These are phyloP conservation scores for Scutellaria galericulata DNA, from an alignment of 257 asterid genomes.

Conservation along the genomic window DNA sequence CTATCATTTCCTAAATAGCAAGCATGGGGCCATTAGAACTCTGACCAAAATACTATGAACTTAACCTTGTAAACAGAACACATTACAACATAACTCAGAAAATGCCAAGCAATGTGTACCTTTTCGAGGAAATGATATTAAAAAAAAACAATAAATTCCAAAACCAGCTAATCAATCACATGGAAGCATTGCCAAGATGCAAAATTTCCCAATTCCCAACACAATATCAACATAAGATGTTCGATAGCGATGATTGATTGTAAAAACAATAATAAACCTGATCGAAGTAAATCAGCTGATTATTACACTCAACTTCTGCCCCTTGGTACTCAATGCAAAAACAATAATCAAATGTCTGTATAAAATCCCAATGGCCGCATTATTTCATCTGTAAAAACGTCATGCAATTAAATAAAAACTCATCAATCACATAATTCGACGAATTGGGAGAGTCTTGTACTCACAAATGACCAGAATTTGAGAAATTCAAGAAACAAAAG, in stretches of 20 bases:
- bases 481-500: no score
- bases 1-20: background rate
- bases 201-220: background rate
- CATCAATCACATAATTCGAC: background rate
- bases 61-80: background rate
- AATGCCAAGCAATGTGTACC: background rate
- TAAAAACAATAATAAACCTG: conserved; percentile 30
- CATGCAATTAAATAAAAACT: conserved; percentile 12
- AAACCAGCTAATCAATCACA: background rate
- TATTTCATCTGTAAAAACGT: background rate
- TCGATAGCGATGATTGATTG: background rate
- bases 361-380: conserved; percentile 9
- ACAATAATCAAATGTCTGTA: conserved; percentile 22
- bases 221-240: conserved; percentile 1
- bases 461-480: no score
- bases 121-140: background rate
- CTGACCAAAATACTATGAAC: conserved; percentile 12
- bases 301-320: conserved; percentile 19
- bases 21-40: conserved; percentile 21
- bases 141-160: background rate
- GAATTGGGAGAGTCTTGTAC: conserved; percentile 15
- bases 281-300: conserved; percentile 26
- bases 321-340: conserved; percentile 27
- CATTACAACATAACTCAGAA: background rate
- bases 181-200: background rate